Percentiles rank a stretch among this genome's conserved stretches.
Conservation (phyloP, 1,284 basidiomycete genomes). For the Tranzscheliella williamsii region DNA sequence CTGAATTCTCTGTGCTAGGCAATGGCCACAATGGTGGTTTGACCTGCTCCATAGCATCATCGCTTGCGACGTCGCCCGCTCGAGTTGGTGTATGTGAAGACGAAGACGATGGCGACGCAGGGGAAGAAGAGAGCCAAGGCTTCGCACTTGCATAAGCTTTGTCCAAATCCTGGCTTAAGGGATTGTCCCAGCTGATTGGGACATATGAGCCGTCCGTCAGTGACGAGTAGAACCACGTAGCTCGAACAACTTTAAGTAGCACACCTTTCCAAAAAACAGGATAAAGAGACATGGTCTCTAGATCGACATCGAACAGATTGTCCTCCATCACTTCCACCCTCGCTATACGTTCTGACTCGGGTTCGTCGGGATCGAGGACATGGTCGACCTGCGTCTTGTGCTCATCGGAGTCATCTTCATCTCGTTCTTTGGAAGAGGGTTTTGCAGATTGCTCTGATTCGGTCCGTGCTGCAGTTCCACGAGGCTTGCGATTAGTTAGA, state of each 20-base stretch:
- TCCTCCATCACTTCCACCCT: slow-evolving; percentile 58
- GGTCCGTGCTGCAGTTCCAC: too few species aligned
- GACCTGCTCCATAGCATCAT: slow-evolving; percentile 11
- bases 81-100: too few species aligned
- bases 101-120: not conserved
- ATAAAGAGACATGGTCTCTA: slow-evolving; percentile 54
- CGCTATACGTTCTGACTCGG: slow-evolving; percentile 24
- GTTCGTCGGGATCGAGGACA: slow-evolving; percentile 51
- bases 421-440: slow-evolving; percentile 1
- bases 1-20: slow-evolving; percentile 50
- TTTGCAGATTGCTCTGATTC: too few species aligned
- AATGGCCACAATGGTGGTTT: slow-evolving; percentile 38
- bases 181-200: slow-evolving; percentile 53
- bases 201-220: slow-evolving; percentile 40
- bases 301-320: slow-evolving; percentile 56
- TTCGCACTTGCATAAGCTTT: slow-evolving; percentile 57
- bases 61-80: not conserved
- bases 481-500: too few species aligned
- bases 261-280: slow-evolving; percentile 62
- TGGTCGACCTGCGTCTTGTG: slow-evolving; percentile 39
- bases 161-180: slow-evolving; percentile 59
- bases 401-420: not conserved
- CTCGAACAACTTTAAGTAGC: slow-evolving; percentile 56
- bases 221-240: slow-evolving; percentile 62
- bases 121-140: slow-evolving; percentile 47